A percentile compares a stretch with the other conserved stretches of the same genome.
Conservation (phyloP, 108 stramenopile species). For the Cyclotella choctawhatcheeana region DNA sequence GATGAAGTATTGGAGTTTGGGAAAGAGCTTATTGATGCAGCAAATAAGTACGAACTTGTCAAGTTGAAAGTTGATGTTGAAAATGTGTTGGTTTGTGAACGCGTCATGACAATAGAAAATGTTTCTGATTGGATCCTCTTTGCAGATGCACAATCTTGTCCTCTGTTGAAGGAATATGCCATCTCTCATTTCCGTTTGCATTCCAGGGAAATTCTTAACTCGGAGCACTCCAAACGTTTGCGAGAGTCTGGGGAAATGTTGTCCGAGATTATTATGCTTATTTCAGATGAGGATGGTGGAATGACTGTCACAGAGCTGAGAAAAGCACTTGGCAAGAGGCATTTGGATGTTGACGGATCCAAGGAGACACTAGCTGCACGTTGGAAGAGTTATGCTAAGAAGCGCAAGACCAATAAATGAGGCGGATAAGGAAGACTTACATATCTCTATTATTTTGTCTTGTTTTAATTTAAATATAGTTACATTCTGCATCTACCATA, state of each 20-base stretch:
- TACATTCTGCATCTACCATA: no score
- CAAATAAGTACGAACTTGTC: constrained; percentile 23
- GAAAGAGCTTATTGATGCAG: constrained; percentile 23
- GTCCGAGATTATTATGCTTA: neutral
- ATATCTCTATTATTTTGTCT: no score
- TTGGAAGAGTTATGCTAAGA: neutral
- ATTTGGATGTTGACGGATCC: constrained; percentile 27
- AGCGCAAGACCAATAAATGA: neutral
- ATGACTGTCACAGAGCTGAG: constrained; percentile 11
- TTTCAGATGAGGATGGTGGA: neutral
- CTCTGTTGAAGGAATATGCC: constrained; percentile 17
- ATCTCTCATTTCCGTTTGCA: constrained; percentile 11
- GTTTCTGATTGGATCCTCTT: constrained; percentile 18
- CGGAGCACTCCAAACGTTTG: constrained; percentile 1
- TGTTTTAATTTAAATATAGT: no score
- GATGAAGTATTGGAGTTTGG: neutral
- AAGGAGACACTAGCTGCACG: constrained; percentile 12
- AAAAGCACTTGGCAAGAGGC: constrained; percentile 4
- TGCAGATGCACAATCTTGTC: constrained; percentile 25
- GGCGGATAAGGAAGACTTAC: no score
- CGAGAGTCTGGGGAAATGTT: constrained; percentile 5
- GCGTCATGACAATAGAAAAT: constrained; percentile 6
- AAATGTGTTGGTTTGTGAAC: neutral
- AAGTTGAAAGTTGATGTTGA: constrained; percentile 23
- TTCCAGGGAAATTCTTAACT: neutral